Conservation (phyloP, 345 rosid genomes). For the Dipteronia sinensis region DNA sequence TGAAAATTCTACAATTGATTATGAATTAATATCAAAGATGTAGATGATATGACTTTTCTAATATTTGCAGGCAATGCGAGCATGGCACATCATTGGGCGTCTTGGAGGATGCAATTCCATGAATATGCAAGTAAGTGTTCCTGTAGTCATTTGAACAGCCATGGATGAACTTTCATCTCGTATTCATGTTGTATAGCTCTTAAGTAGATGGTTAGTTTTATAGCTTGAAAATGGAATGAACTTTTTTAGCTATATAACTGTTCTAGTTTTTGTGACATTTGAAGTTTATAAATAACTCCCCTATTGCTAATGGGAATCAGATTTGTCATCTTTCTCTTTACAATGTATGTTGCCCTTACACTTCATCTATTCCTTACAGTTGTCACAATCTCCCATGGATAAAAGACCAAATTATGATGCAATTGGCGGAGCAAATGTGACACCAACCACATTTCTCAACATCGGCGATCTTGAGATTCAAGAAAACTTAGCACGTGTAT, state of each 20-base stretch:
- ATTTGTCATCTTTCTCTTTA: neutral
- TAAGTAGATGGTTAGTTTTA: neutral
- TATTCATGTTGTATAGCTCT: neutral
- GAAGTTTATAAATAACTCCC: neutral
- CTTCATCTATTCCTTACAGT: conserved; percentile 38
- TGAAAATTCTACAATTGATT: neutral
- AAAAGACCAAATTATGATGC: conserved; percentile 80
- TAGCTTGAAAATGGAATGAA: neutral
- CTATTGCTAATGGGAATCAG: neutral
- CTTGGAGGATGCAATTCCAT: conserved; percentile 97
- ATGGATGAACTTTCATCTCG: neutral
- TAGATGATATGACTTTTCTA: conserved; percentile 15
- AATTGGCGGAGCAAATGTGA: conserved; percentile 79
- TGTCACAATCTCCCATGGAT: conserved; percentile 73
- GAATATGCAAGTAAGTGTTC: conserved; percentile 86
- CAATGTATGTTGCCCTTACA: conserved; percentile 1
- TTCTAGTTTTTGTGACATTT: neutral
- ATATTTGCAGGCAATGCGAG: conserved; percentile 69
- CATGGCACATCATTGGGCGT: conserved; percentile 94
- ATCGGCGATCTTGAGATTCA: conserved; percentile 91
- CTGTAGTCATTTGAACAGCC: neutral
- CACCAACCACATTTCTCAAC: conserved; percentile 83
- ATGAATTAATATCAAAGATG: neutral
- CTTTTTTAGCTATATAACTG: neutral
- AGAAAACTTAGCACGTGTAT: conserved; percentile 80